These are phyloP conservation scores for Fraxinus baroniana DNA, from an alignment of 305 asterid species.

Conservation along the genomic window DNA sequence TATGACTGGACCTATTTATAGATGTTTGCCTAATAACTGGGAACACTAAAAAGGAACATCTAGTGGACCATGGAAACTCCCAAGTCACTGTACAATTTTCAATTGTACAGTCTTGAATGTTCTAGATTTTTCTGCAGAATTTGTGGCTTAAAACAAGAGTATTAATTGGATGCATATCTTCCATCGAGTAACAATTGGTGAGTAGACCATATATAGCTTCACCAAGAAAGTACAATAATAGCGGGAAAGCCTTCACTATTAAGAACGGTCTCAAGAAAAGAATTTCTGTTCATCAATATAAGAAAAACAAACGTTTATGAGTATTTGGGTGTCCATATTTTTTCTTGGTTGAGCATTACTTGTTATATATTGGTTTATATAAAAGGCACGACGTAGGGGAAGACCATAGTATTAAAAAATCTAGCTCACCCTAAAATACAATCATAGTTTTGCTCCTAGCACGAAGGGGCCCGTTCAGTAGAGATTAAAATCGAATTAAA, in stretches of 20 bases:
- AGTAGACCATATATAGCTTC: neutral
- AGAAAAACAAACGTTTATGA: neutral
- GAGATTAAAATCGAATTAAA: no score
- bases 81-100: conserved; percentile 24
- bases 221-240: neutral
- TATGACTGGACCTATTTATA: conserved; percentile 29
- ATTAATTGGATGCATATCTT: neutral
- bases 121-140: conserved; percentile 16
- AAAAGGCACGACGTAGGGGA: neutral
- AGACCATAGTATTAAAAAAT: neutral
- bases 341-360: neutral
- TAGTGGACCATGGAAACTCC: conserved; percentile 34
- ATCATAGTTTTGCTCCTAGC: neutral
- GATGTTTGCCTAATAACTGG: neutral
- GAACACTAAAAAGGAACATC: neutral
- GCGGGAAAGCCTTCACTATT: neutral
- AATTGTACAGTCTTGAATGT: conserved; percentile 18
- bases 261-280: neutral
- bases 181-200: neutral
- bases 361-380: neutral
- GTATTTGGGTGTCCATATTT: neutral
- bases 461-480: no score
- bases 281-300: neutral
- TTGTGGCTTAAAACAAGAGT: neutral
- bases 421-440: neutral